Conservation (phyloP, 2,329 filamentous ascomycete genomes). For the Apiospora sp. region DNA sequence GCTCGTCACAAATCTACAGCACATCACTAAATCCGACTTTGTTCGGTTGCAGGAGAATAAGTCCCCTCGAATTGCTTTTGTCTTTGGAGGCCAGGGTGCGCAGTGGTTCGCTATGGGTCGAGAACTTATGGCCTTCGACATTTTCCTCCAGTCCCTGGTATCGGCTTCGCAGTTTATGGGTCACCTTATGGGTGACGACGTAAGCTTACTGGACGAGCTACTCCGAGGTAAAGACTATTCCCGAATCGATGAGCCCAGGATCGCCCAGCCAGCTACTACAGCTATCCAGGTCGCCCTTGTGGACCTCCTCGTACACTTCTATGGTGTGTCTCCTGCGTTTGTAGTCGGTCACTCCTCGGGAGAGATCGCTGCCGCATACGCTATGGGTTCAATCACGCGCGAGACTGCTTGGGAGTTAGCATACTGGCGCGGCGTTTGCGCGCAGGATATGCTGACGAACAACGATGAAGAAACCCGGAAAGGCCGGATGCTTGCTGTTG, state of each 20-base stretch:
- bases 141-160: constrained; percentile 39
- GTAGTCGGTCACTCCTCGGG: constrained; percentile 47
- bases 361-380: constrained; percentile 45
- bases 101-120: constrained; percentile 49
- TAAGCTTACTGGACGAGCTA: constrained; percentile 45
- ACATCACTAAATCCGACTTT: constrained; percentile 26
- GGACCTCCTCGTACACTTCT: constrained; percentile 37
- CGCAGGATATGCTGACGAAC: constrained; percentile 24
- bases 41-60: constrained; percentile 29
- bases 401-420: constrained; percentile 35
- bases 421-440: constrained; percentile 35
- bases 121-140: constrained; percentile 42
- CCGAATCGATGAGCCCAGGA: constrained; percentile 44
- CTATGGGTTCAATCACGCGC: constrained; percentile 37
- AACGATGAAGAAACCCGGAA: not conserved
- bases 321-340: constrained; percentile 35
- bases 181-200: constrained; percentile 32
- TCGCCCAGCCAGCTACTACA: constrained; percentile 42
- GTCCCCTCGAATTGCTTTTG: constrained; percentile 34
- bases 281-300: constrained; percentile 43
- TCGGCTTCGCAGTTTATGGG: constrained; percentile 41
- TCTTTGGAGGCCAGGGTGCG: constrained; percentile 48
- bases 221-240: constrained; percentile 37
- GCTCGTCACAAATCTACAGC: constrained; percentile 38
- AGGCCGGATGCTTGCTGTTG: constrained; percentile 37